Percentiles rank a stretch among this genome's conserved stretches.
These are phyloP conservation scores for Calocybe cyanea DNA, from an alignment of 768 basidiomycete species.

Conservation along the genomic window DNA sequence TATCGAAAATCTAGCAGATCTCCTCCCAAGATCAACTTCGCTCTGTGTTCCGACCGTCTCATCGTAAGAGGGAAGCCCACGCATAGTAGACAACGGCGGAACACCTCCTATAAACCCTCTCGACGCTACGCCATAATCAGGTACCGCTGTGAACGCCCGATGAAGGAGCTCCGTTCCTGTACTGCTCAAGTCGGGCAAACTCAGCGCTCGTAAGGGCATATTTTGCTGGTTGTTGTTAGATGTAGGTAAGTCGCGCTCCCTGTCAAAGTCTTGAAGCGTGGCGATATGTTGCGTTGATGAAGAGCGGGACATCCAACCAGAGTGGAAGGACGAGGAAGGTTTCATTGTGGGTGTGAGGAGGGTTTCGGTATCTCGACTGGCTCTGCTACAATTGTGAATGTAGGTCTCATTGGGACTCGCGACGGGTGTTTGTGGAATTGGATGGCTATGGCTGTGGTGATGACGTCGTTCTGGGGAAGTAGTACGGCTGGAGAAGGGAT, in stretches of 20 bases:
- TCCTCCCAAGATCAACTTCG: slow-evolving; percentile 18
- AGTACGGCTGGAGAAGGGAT: slow-evolving; percentile 36
- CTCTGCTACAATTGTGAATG: slow-evolving; percentile 43
- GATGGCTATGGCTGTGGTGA: slow-evolving; percentile 2
- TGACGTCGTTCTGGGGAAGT: slow-evolving; percentile 51
- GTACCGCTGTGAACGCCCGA: slow-evolving; percentile 72
- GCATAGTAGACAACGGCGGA: slow-evolving; percentile 74
- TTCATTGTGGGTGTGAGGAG: slow-evolving; percentile 63
- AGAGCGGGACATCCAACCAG: slow-evolving; percentile 26
- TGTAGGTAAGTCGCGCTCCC: not conserved
- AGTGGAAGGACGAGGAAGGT: slow-evolving; percentile 49
- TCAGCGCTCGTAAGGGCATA: slow-evolving; percentile 1
- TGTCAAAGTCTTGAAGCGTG: slow-evolving; percentile 6
- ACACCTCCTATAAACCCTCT: slow-evolving; percentile 90
- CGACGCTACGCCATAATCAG: slow-evolving; percentile 81
- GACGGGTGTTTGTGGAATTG: slow-evolving; percentile 12
- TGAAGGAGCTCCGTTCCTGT: slow-evolving; percentile 40
- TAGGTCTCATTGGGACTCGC: slow-evolving; percentile 41
- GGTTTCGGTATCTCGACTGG: slow-evolving; percentile 48
- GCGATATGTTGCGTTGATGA: slow-evolving; percentile 4
- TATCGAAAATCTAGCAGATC: slow-evolving; percentile 11
- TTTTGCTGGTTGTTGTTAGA: not conserved
- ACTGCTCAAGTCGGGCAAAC: slow-evolving; percentile 9
- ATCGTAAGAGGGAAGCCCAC: slow-evolving; percentile 84
- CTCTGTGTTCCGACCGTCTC: slow-evolving; percentile 42